These are phyloP conservation scores for Jaminaea rosea DNA, from an alignment of 1,284 basidiomycete genomes.

Conservation along the genomic window DNA sequence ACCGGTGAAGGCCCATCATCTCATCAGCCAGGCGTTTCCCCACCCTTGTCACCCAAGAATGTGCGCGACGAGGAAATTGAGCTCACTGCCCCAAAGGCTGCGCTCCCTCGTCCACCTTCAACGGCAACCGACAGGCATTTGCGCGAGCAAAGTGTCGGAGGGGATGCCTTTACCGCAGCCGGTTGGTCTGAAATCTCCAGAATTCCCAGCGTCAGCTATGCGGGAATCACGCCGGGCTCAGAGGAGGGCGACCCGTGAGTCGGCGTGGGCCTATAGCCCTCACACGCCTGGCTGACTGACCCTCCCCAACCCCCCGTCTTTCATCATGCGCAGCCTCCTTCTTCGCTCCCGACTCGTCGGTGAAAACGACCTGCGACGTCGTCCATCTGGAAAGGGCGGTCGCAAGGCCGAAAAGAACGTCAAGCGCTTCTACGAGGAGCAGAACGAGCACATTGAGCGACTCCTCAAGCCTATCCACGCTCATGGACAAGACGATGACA, in stretches of 20 bases:
- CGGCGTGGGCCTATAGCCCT: no score
- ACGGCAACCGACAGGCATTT: background rate
- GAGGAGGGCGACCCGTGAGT: conserved; percentile 49
- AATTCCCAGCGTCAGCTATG: no score
- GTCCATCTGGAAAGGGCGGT: conserved; percentile 30
- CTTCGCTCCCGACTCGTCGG: conserved; percentile 48
- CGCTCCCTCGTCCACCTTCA: background rate
- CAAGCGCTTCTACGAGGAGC: conserved; percentile 65
- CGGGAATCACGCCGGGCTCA: conserved; percentile 14
- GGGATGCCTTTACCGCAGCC: no score
- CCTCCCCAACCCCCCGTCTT: no score
- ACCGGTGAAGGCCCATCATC: no score
- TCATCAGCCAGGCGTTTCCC: conserved; percentile 33
- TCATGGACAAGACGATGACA: conserved; percentile 65
- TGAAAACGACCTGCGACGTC: conserved; percentile 46
- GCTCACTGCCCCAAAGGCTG: background rate
- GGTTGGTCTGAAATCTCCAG: no score
- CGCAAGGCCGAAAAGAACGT: conserved; percentile 50
- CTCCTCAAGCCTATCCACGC: conserved; percentile 81
- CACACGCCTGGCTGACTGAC: no score
- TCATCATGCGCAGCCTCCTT: no score
- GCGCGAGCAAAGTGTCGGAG: background rate
- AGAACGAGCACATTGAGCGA: conserved; percentile 76
- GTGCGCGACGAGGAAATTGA: conserved; percentile 2
- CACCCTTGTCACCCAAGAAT: conserved; percentile 17